Base-by-base conservation (phyloP, 768 basidiomycete species). In the Rhizopogon vulgaris region DNA sequence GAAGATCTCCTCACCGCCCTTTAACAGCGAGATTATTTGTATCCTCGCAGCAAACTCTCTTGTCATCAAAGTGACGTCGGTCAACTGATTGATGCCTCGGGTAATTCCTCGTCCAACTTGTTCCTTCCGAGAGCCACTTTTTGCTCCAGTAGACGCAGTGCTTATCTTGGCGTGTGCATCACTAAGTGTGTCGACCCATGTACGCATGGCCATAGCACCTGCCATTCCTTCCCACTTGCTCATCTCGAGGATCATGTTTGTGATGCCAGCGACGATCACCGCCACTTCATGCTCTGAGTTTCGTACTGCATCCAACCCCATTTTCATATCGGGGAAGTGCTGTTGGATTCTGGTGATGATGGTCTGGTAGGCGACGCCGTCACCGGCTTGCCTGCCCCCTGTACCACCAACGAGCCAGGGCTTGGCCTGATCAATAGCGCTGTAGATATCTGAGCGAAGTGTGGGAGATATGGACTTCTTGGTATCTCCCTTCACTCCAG, bases 211-310 rank as follows among this genome's bases (percentile, higher is more conserved):
- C 77, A 79, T 78, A 27, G 70, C 78, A 6, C 76, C 76, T 3
- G 78, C 74, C 76, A 79, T 78, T 7, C 74, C 73, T 51, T 79
- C 77, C 78, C 77, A 78, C 62, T 71, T 75, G 61, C 77, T 79
- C 66, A 78, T 72, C 62, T 78, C 77, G 55, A 80, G 60, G 18
- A 77, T 66, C 77, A 78, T 75, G 56, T 79, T 77, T 52, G 79
- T 78, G 39, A 78, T 64, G 10, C 78, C 79, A 17, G 77, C 77
- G 8, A 80, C 73, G 52, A 79, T 63, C 45, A 75, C 61, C 10
- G 77, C 73, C 40, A 73, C 71, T 58, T 81, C 78, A n/a, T 64
- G 63, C 32, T 80, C 79, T 15, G 66, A 62, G 38, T 74, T 69
- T 10, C 76, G 78, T 10, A 79, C 62, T 48, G 69, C 66, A 53